These are phyloP conservation scores for Epichloe bromicola DNA, from an alignment of 2,329 filamentous ascomycete species.

Conservation along the genomic window DNA sequence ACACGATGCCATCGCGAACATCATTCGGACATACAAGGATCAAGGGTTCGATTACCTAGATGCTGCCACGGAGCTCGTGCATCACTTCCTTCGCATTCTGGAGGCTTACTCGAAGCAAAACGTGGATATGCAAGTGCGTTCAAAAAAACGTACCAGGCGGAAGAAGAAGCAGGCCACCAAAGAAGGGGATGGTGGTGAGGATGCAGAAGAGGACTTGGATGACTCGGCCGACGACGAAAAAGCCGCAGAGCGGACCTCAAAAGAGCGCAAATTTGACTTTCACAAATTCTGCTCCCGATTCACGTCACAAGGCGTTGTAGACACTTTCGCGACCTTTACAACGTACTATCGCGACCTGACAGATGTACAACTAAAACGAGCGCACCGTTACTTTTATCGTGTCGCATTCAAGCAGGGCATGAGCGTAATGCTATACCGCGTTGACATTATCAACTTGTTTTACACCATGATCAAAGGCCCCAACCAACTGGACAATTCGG, in stretches of 20 bases:
- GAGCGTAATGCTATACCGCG: slow-evolving; percentile 73
- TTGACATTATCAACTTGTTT: slow-evolving; percentile 81
- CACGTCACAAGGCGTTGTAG: slow-evolving; percentile 68
- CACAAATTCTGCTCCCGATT: slow-evolving; percentile 70
- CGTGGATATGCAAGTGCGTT: slow-evolving; percentile 82
- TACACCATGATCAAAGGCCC: slow-evolving; percentile 88
- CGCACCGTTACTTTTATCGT: slow-evolving; percentile 87
- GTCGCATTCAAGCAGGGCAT: slow-evolving; percentile 92
- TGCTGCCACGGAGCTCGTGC: slow-evolving; percentile 76
- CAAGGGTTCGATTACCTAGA: slow-evolving; percentile 92
- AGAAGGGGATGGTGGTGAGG: slow-evolving; percentile 24
- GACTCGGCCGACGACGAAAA: slow-evolving; percentile 60
- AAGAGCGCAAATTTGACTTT: slow-evolving; percentile 92
- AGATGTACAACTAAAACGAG: slow-evolving; percentile 71
- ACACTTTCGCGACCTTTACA: slow-evolving; percentile 75
- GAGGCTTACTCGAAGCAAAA: slow-evolving; percentile 94
- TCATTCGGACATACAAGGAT: slow-evolving; percentile 78
- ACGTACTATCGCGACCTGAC: slow-evolving; percentile 71
- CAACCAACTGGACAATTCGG: slow-evolving; percentile 54
- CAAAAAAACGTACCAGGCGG: slow-evolving; percentile 58
- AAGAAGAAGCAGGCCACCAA: slow-evolving; percentile 60
- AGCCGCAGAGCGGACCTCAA: slow-evolving; percentile 55
- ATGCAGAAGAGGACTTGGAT: slow-evolving; percentile 46
- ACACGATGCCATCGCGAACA: slow-evolving; percentile 72
- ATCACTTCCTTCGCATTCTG: slow-evolving; percentile 83